Evolutionary conservation across 345 rosid species (phyloP).

Genomic region (Rhodamnia rubescens): DNA sequence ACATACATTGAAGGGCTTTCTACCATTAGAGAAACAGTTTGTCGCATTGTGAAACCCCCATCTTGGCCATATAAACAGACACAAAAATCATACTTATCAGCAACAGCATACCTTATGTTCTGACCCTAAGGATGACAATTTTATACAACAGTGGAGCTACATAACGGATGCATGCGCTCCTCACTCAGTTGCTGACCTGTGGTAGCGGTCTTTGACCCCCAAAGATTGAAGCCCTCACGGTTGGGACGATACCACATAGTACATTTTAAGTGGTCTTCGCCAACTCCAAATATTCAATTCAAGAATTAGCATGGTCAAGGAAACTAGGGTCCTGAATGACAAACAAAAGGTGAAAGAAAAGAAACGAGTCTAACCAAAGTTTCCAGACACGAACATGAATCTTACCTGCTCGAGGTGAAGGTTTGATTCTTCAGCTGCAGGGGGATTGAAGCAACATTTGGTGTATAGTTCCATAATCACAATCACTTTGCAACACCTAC

Average conservation of each 20-base stretch:
- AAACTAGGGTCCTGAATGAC: background rate
- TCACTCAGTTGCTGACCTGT: background rate
- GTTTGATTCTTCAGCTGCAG: background rate
- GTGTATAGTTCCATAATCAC: background rate
- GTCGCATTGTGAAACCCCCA: background rate
- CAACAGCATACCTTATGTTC: background rate
- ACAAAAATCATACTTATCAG: background rate
- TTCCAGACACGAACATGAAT: background rate
- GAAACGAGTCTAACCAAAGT: background rate
- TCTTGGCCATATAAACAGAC: background rate
- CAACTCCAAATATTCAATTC: background rate
- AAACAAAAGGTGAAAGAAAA: background rate
- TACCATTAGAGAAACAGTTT: background rate
- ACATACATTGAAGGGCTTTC: background rate
- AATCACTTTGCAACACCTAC: conserved; percentile 39
- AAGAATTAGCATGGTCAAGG: background rate
- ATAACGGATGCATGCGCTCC: background rate
- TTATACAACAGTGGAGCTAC: background rate
- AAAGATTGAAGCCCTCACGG: background rate
- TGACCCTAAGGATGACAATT: background rate
- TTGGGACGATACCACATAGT: background rate
- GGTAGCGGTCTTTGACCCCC: background rate
- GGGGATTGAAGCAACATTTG: background rate
- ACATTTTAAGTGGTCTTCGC: background rate
- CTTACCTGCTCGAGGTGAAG: background rate